phyloP scores from a whole-genome alignment of 441 rosid genomes.

The Croton laevigatus region DNA sequence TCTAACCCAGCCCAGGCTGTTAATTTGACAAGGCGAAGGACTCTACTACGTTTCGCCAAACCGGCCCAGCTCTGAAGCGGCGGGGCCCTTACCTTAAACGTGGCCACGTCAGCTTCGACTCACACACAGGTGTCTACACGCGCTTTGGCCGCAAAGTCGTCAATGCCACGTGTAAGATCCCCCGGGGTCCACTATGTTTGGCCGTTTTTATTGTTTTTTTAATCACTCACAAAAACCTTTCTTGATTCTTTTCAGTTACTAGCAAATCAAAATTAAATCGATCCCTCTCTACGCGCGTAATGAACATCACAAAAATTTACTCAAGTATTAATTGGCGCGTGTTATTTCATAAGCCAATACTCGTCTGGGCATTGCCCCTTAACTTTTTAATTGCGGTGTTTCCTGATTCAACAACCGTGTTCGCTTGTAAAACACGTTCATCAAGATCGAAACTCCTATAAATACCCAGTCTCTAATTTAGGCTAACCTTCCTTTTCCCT shows the following conservation, averaged over 20 bases:
- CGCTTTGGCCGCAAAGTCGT: conserved; percentile 25
- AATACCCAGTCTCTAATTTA: conserved; percentile 18
- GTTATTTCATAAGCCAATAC: background rate
- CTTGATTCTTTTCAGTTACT: conserved; percentile 26
- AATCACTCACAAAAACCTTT: background rate
- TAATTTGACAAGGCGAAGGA: conserved; percentile 46
- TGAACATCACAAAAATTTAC: background rate
- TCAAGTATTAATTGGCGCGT: conserved; percentile 13
- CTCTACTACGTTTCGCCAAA: conserved; percentile 28
- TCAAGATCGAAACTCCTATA: conserved; percentile 30
- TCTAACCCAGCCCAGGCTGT: conserved; percentile 45
- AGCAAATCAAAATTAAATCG: conserved; percentile 14
- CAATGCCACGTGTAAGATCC: conserved; percentile 44
- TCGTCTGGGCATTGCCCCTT: background rate
- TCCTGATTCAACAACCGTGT: conserved; percentile 31
- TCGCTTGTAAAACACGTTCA: conserved; percentile 27
- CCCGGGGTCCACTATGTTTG: conserved; percentile 26
- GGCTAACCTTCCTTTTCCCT: background rate
- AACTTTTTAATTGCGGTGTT: conserved; percentile 18
- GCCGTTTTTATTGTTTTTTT: conserved; percentile 20
- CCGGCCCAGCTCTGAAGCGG: conserved; percentile 17
- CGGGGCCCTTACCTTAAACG: conserved; percentile 31
- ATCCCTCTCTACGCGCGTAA: conserved; percentile 11
- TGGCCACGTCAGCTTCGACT: conserved; percentile 51
- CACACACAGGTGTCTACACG: conserved; percentile 43